Base-by-base conservation (phyloP, 192 early-diverging fungal genomes). In the Dissophora globulifera region DNA sequence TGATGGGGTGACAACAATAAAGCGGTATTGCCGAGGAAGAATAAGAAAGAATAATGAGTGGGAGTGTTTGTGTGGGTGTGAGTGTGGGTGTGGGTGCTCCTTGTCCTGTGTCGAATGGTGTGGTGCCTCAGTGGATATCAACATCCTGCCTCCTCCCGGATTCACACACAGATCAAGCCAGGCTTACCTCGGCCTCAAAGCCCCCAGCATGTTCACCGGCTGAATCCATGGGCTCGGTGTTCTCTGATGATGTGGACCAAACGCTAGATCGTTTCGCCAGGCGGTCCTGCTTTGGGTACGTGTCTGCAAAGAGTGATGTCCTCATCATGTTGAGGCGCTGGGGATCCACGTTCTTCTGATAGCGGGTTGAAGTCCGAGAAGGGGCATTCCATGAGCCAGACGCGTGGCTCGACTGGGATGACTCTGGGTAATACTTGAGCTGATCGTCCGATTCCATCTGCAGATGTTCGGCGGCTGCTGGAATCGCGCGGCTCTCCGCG, bases 121-220 rank as follows among this genome's bases (percentile, higher is more conserved):
- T 35, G 3, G 20, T 50, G 16, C 2, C 5, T 12, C 19, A n/a
- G 10, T 31, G 25, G 10, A 12, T 31, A 27, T 12, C 50, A 31
- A 22, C 19, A 40, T 32, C 13, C 51, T n/a, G 11, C 52, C 15
- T 32, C 20, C 22, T 51, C 25, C 31, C 23, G 22, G 38, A 40
- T 38, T 30, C 29, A 31, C 16, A 57, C 35, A 48, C 41, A 53
- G 31, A 29, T 65, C 50, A 65, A 42, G 50, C 72, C 63, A 76
- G 43, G 57, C 72, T 76, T 76, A 76, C 72, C 72, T 76, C 72
- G 58, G 72, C 72, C 43, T 20, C 58, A 47, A 67, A 61, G 62
- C 58, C 72, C 38, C 50, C 56, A 64, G 55, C 48, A 38, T 58
- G 54, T 11, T 53, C 62, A 22, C 20, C 55, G 12, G 0, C 33